Evolutionary conservation across 768 basidiomycete species (phyloP), one percentile per base, ranked within the genome.

Genomic region (Boletus tylopilopsis): DNA sequence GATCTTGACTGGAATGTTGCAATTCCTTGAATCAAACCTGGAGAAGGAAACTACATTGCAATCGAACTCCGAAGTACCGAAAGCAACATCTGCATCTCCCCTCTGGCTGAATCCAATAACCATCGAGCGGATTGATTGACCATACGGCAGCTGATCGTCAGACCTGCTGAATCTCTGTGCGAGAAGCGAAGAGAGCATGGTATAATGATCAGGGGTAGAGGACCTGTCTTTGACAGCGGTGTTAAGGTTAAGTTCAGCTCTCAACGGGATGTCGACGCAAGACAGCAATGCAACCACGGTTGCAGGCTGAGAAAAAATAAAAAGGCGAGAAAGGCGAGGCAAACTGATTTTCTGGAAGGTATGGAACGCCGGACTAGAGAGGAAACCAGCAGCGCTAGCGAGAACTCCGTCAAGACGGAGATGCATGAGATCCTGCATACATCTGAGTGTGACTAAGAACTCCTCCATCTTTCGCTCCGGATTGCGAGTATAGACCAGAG

Each of bases 381-480:
- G 16, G 36, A 24, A n/a, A 8, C 13, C 12, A 6, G 18, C 6
- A 6, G 42, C 24, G 12, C 39, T 57, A 6, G 69, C 65, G 8
- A 74, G 57, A 10, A 61, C 59, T 36, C 63, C 46, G n/a, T 67
- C 58, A 13, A 76, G 58, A 45, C 65, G 56, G 3, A 75, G 63
- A 15, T 55, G 50, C 43, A 62, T 62, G 2, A 76, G 59, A 33
- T 50, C n/a, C 6, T 68, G 69, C 69, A 71, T 72, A 35, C 61
- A 51, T 19, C 56, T 43, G 6, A 76, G 63, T 5, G 62, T 59
- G n/a, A 61, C 47, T 7, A 71, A 39, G 16, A 78, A 53, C 34
- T 70, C 64, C 6, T 45, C 43, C 22, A 61, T 58, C 12, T 63
- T 51, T 1, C 69, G 71, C 16, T 64, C 11, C 42, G 33, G 2